phyloP scores from a whole-genome alignment of 331 rosid species.

The Rosa hybrid region DNA sequence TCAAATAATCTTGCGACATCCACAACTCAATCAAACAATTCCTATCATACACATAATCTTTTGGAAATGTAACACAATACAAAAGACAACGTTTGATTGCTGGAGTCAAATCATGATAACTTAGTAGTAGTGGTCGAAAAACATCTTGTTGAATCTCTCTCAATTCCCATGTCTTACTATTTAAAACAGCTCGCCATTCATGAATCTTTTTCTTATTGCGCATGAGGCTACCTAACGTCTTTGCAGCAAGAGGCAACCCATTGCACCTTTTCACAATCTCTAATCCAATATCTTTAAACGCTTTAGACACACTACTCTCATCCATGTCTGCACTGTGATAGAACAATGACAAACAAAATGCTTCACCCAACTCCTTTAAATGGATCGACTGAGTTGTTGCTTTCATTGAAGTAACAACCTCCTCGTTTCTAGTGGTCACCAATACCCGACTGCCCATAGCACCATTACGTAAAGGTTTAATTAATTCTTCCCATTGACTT shows the following conservation, averaged over 20 bases:
- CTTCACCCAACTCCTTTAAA: background rate
- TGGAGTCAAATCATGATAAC: background rate
- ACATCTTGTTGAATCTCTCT: background rate
- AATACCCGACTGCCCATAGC: background rate
- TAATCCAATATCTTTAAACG: background rate
- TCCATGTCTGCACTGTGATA: background rate
- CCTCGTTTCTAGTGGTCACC: background rate
- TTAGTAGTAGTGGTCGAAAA: background rate
- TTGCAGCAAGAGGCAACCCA: background rate
- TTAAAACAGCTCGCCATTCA: background rate
- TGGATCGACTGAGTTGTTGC: background rate
- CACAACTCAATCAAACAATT: background rate
- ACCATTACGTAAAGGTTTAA: background rate
- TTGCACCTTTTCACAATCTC: background rate
- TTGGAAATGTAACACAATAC: background rate
- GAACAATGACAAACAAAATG: background rate
- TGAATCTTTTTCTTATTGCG: background rate
- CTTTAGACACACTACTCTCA: background rate
- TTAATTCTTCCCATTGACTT: background rate
- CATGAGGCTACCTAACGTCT: background rate
- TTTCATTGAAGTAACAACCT: background rate
- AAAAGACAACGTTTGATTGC: background rate
- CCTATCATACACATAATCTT: background rate
- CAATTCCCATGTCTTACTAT: background rate
- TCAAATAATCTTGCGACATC: conserved; percentile 2